Percentiles rank a stretch among this genome's conserved stretches.
phyloP scores from a whole-genome alignment of 176 grass and related monocot genomes.

The bread wheat (Triticum aestivum) region DNA sequence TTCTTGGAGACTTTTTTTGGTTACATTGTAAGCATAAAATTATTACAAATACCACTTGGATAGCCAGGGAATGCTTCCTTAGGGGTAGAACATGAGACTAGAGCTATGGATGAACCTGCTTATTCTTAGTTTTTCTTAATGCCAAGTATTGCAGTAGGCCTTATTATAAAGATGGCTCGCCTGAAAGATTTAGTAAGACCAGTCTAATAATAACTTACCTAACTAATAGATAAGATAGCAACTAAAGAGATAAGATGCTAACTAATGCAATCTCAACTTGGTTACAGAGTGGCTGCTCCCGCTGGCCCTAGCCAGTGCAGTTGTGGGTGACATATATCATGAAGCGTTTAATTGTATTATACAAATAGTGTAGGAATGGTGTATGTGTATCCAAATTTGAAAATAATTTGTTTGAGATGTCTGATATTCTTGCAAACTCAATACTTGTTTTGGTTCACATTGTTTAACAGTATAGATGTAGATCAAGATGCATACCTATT shows the following conservation, averaged over 20 bases:
- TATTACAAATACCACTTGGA: background rate
- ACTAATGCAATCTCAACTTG: background rate
- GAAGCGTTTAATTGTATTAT: background rate
- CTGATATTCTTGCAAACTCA: background rate
- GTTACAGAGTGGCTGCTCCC: background rate
- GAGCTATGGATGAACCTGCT: background rate
- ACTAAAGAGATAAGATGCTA: background rate
- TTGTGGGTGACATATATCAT: background rate
- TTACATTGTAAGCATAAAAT: background rate
- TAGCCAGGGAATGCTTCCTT: background rate
- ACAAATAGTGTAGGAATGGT: background rate
- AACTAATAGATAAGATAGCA: background rate
- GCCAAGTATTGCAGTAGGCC: background rate
- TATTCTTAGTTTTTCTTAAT: background rate
- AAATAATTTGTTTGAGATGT: background rate
- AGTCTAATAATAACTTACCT: background rate
- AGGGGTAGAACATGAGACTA: background rate
- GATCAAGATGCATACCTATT: conserved; percentile 10
- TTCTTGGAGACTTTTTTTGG: background rate
- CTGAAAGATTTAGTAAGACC: background rate
- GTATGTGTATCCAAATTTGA: background rate
- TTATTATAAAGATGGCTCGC: background rate
- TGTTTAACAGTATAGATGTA: background rate
- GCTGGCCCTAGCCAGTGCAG: background rate
- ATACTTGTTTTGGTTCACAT: conserved; percentile 8